Percentiles rank a stretch among this genome's conserved stretches.
phyloP scores from a whole-genome alignment of 2,329 filamentous ascomycete species.

The Calonectria multiphialidica region DNA sequence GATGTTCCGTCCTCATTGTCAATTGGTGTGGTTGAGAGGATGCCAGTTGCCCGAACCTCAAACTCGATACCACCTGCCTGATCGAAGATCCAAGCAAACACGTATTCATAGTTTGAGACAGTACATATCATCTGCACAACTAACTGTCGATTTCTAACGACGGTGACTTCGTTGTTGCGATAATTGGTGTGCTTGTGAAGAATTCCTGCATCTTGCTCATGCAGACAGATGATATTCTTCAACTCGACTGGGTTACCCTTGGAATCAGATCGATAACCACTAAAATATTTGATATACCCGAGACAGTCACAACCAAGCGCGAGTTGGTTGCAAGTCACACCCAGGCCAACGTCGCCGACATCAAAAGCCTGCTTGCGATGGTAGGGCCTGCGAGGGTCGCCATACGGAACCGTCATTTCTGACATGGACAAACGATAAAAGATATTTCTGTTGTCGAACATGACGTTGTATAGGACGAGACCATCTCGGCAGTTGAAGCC shows the following conservation, averaged over 20 bases:
- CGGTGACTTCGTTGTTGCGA: slow-evolving; percentile 70
- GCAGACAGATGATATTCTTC: slow-evolving; percentile 74
- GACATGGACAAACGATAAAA: slow-evolving; percentile 60
- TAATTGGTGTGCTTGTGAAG: slow-evolving; percentile 81
- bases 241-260: slow-evolving; percentile 66
- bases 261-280: slow-evolving; percentile 65
- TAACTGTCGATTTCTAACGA: slow-evolving; percentile 71
- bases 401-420: slow-evolving; percentile 69
- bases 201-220: slow-evolving; percentile 71
- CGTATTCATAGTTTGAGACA: slow-evolving; percentile 77
- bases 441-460: slow-evolving; percentile 54
- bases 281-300: slow-evolving; percentile 75
- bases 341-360: slow-evolving; percentile 76
- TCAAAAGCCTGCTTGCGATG: slow-evolving; percentile 76
- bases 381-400: slow-evolving; percentile 76
- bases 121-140: slow-evolving; percentile 78
- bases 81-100: slow-evolving; percentile 66
- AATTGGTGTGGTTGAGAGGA: slow-evolving; percentile 72
- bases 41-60: slow-evolving; percentile 75
- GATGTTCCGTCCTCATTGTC: slow-evolving; percentile 64
- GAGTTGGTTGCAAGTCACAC: slow-evolving; percentile 76
- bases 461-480: slow-evolving; percentile 72
- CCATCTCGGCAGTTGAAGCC: slow-evolving; percentile 77
- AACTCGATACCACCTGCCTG: slow-evolving; percentile 72
- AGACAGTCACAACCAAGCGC: slow-evolving; percentile 72